Base-by-base conservation (phyloP, 2,329 filamentous ascomycete species). In the Myriosclerotinia curreyana region DNA sequence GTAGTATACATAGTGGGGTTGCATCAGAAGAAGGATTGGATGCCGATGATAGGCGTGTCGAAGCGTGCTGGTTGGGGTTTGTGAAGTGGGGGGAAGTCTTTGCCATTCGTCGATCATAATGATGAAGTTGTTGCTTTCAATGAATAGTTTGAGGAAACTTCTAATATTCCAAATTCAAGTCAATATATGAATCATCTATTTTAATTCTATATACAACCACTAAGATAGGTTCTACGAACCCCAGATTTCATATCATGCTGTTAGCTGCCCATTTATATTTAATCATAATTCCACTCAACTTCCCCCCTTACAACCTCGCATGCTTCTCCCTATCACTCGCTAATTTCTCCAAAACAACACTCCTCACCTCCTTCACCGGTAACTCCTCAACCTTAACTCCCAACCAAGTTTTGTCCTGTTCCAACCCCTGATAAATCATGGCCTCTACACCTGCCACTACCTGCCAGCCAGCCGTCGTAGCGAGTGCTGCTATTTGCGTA, bases 321-420 rank as follows among this genome's bases (percentile, higher is more conserved):
- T 53, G 46, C 36, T 52, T 40, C 25, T 28, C 52, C 9, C 25
- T 31, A 4, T 38, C 44, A 60, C 28, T 65, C 48, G 56, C 61
- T 36, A 69, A 63, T 55, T 68, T 70, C 0, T 55, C 61, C n/a
- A 64, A 77, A 68, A 85, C 80, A 5, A 79, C 75, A 52, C 77
- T 77, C 74, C 87, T 86, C 9, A 88, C 85, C 69, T 81, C 77
- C 42, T 82, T 75, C 1, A 89, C 80, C 0, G 86, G 86, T 66
- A 90, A 75, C 42, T 80, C 12, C 52, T 46, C 77, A 1, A 86
- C 74, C 38, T 81, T 85, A 8, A 88, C 89, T 75, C 88, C 88
- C 66, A 82, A 76, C 72, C 72, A 74, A 12, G 71, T 62, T 38
- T 68, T 67, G 59, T 70, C 69, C 52, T 74, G 72, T 60, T 73